Percentiles rank a stretch among this genome's conserved stretches.
phyloP scores from a whole-genome alignment of 805 yeast species.

The Zygoascus tannicola region DNA sequence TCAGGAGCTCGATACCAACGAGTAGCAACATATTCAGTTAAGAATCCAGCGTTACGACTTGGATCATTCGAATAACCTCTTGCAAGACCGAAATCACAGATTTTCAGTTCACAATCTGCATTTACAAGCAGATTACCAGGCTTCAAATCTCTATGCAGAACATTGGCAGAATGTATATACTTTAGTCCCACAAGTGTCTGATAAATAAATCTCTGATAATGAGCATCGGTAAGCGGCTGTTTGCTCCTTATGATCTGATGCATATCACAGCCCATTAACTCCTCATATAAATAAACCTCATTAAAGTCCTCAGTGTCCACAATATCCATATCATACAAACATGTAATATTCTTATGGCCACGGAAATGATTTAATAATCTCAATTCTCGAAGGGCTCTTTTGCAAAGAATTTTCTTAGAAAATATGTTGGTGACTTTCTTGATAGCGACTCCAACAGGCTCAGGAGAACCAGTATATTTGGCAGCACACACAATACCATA shows the following conservation, averaged over 20 bases:
- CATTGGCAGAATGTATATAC: slow-evolving; percentile 86
- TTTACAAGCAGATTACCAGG: slow-evolving; percentile 81
- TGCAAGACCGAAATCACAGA: slow-evolving; percentile 93
- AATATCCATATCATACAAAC: slow-evolving; percentile 88
- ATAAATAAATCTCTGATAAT: slow-evolving; percentile 86
- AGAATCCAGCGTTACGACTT: slow-evolving; percentile 63
- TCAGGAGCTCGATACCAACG: slow-evolving; percentile 98
- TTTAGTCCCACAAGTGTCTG: slow-evolving; percentile 86
- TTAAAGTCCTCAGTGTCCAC: slow-evolving; percentile 73
- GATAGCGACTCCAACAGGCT: slow-evolving; percentile 83
- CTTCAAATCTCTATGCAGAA: slow-evolving; percentile 85
- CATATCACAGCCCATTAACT: slow-evolving; percentile 97
- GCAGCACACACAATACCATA: slow-evolving; percentile 97
- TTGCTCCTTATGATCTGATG: slow-evolving; percentile 93
- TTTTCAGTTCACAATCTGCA: slow-evolving; percentile 86
- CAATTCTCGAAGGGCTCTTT: slow-evolving; percentile 83
- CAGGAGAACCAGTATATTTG: slow-evolving; percentile 58
- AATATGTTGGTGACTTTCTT: slow-evolving; percentile 94
- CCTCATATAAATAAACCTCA: slow-evolving; percentile 90
- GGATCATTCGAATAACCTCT: slow-evolving; percentile 47
- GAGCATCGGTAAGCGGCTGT: slow-evolving; percentile 89
- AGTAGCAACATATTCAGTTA: slow-evolving; percentile 97
- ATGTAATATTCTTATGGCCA: slow-evolving; percentile 93
- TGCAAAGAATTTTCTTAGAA: slow-evolving; percentile 81
- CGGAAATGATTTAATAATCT: slow-evolving; percentile 86